Conservation (phyloP, 495 filamentous ascomycete species). For the Cercophora sp. region DNA sequence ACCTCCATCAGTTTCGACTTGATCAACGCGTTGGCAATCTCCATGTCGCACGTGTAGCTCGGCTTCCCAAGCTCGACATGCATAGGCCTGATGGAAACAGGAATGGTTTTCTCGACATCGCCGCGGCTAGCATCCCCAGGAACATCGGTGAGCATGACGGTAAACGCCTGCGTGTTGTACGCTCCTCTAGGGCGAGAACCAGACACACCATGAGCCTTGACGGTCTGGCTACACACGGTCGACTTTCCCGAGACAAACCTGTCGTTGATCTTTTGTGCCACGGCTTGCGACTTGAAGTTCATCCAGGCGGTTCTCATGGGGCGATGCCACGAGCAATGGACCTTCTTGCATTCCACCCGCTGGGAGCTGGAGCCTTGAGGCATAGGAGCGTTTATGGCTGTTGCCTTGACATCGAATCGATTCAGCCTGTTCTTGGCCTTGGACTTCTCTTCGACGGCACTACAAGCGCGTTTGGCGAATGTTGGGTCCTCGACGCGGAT, state of each 20-base stretch:
- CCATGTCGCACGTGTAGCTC: slow-evolving; percentile 17
- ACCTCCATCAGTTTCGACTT: slow-evolving; percentile 25
- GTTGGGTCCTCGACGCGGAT: slow-evolving; percentile 23
- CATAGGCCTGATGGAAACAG: slow-evolving; percentile 1
- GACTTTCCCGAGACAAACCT: slow-evolving; percentile 17
- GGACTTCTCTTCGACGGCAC: background rate
- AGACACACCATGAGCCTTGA: no score
- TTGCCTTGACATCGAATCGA: slow-evolving; percentile 8
- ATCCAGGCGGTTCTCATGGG: slow-evolving; percentile 24
- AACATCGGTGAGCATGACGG: slow-evolving; percentile 24
- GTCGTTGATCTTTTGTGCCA: slow-evolving; percentile 7
- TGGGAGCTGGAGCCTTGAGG: slow-evolving; percentile 14
- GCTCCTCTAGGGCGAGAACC: no score
- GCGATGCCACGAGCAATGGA: slow-evolving; percentile 32
- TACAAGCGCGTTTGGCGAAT: slow-evolving; percentile 16
- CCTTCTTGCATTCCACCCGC: slow-evolving; percentile 27
- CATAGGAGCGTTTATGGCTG: slow-evolving; percentile 14
- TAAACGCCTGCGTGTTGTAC: slow-evolving; percentile 17
- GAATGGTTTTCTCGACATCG: slow-evolving; percentile 19
- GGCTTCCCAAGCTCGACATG: slow-evolving; percentile 20
- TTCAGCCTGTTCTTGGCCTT: no score
- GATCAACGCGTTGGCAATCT: slow-evolving; percentile 10
- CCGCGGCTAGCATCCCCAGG: slow-evolving; percentile 13
- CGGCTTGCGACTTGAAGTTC: slow-evolving; percentile 15
- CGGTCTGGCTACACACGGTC: slow-evolving; percentile 8